These are phyloP conservation scores for Thraustochytrium striatum DNA, from an alignment of 352 stramenopile genomes.

Conservation along the genomic window DNA sequence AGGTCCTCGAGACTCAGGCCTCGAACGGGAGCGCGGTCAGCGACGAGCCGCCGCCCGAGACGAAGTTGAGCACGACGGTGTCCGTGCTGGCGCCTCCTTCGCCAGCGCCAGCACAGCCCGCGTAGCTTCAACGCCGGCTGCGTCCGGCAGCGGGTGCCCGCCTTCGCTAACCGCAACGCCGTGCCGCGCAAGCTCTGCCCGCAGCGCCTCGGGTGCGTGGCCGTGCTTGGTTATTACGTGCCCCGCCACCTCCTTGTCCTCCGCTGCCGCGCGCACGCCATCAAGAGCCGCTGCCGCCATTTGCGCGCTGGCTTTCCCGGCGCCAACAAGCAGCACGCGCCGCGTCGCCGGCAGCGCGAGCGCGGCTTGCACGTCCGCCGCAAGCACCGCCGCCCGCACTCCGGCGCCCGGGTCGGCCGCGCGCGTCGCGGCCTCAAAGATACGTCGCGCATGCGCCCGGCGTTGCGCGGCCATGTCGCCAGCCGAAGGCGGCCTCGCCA, in stretches of 20 bases:
- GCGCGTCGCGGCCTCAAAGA: not conserved
- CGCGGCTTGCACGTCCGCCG: conserved; percentile 72
- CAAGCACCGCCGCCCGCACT: not conserved
- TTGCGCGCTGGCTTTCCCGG: conserved; percentile 50
- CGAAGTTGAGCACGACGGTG: conserved; percentile 51
- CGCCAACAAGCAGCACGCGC: conserved; percentile 48
- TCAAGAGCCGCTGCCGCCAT: conserved; percentile 47
- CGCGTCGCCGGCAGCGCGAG: conserved; percentile 52
- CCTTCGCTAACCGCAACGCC: conserved; percentile 49
- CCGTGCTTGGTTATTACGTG: conserved; percentile 54
- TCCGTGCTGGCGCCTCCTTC: conserved; percentile 13
- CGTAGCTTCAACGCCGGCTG: conserved; percentile 51
- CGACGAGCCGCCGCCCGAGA: conserved; percentile 51
- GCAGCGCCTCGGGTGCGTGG: conserved; percentile 19
- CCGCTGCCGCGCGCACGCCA: not conserved
- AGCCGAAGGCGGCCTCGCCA: no score
- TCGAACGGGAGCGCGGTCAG: conserved; percentile 38
- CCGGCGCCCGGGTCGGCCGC: not conserved
- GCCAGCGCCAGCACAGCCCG: conserved; percentile 40
- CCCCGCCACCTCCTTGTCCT: conserved; percentile 25
- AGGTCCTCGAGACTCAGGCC: conserved; percentile 50
- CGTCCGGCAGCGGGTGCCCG: conserved; percentile 52
- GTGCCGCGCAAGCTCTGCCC: not conserved
- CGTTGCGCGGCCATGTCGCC: no score
- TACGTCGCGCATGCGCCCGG: not conserved